These are phyloP conservation scores for Mucor sp. DNA, from an alignment of 371 early-diverging fungal species.

Conservation along the genomic window DNA sequence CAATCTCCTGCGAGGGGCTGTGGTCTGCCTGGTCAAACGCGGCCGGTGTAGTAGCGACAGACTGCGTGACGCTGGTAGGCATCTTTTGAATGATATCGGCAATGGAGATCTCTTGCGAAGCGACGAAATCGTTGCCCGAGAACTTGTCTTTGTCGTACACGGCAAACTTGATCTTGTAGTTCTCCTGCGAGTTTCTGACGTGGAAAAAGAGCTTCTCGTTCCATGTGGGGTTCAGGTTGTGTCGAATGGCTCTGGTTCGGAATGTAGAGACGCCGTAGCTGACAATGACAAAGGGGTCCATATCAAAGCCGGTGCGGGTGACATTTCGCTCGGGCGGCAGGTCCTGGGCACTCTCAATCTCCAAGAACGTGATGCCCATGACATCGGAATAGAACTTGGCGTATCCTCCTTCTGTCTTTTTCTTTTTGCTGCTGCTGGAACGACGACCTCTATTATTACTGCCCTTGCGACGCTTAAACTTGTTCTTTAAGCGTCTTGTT, in stretches of 20 bases:
- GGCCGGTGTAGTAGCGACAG: neutral
- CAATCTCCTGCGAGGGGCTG: slow-evolving; percentile 33
- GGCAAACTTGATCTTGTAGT: slow-evolving; percentile 68
- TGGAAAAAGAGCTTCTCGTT: slow-evolving; percentile 70
- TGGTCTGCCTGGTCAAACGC: neutral
- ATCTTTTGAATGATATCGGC: slow-evolving; percentile 33
- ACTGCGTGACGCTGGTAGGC: neutral
- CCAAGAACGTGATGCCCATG: slow-evolving; percentile 65
- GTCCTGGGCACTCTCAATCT: slow-evolving; percentile 62
- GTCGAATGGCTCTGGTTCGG: slow-evolving; percentile 66
- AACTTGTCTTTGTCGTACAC: slow-evolving; percentile 83
- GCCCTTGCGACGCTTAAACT: slow-evolving; percentile 6
- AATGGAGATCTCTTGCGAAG: slow-evolving; percentile 53
- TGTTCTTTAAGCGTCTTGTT: slow-evolving; percentile 1
- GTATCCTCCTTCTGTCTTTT: neutral
- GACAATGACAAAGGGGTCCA: slow-evolving; percentile 87
- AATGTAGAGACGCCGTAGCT: slow-evolving; percentile 73
- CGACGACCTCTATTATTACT: neutral
- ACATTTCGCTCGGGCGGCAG: slow-evolving; percentile 63
- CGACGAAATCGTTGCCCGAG: slow-evolving; percentile 72
- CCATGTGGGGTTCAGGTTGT: slow-evolving; percentile 71
- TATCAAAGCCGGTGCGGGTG: slow-evolving; percentile 71
- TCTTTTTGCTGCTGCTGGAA: neutral
- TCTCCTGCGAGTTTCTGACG: slow-evolving; percentile 56
- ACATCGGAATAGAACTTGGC: slow-evolving; percentile 31